These are phyloP conservation scores for Umbellularia californica DNA, from an alignment of 164 flowering plant genomes.

Conservation along the genomic window DNA sequence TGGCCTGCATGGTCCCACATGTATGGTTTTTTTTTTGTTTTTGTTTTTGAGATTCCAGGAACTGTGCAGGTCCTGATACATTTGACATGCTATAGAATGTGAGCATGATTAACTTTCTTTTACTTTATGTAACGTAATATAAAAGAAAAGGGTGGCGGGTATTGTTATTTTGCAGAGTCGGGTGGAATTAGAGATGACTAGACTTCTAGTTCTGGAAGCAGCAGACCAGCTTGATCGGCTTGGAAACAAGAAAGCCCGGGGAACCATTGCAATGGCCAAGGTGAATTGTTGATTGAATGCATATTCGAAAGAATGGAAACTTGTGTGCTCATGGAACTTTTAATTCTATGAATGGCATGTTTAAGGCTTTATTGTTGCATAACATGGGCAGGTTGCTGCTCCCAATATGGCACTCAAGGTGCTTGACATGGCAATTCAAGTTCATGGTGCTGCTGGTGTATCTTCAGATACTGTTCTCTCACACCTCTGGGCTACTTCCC, in stretches of 20 bases:
- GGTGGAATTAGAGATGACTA: slow-evolving; percentile 73
- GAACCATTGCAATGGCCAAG: slow-evolving; percentile 98
- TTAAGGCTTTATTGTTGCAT: not conserved
- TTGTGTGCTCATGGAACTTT: not conserved
- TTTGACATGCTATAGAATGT: too few relatives aligned
- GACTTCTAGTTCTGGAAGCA: slow-evolving; percentile 87
- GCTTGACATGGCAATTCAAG: slow-evolving; percentile 95
- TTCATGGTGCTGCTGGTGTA: slow-evolving; percentile 91
- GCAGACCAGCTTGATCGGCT: slow-evolving; percentile 92
- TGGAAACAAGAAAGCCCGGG: slow-evolving; percentile 92
- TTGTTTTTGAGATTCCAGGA: too few relatives aligned
- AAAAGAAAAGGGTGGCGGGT: not conserved
- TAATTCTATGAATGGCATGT: not conserved
- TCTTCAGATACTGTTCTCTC: slow-evolving; percentile 86
- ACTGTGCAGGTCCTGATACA: too few relatives aligned
- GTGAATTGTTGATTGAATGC: slow-evolving; percentile 26
- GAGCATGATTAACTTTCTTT: too few relatives aligned
- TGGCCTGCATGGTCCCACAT: too few relatives aligned
- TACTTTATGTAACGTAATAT: too few relatives aligned
- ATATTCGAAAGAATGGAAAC: not conserved
- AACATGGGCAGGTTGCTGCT: slow-evolving; percentile 67
- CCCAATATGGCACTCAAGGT: slow-evolving; percentile 90
- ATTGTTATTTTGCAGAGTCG: slow-evolving; percentile 61
- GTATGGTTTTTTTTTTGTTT: too few relatives aligned
- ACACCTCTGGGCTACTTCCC: slow-evolving; percentile 87